These are phyloP conservation scores for Penicillium tannophilum DNA, from an alignment of 495 filamentous ascomycete genomes.

Conservation along the genomic window DNA sequence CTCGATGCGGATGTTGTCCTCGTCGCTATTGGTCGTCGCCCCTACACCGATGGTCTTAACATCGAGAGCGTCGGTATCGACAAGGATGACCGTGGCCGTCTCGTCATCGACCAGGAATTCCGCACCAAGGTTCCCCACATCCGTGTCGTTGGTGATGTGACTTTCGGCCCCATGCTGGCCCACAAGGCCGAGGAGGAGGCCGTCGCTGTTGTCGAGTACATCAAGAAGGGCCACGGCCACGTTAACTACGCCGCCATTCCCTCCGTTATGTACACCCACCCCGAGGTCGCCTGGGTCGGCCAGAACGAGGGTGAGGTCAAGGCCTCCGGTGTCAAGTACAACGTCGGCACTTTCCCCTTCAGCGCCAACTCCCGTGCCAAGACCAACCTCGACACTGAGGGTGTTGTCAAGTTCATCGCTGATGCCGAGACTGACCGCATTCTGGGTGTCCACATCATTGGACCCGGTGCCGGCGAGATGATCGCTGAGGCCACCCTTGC, in stretches of 20 bases:
- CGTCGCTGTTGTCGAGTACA: constrained; percentile 92
- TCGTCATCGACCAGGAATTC: constrained; percentile 98
- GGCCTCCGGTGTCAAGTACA: constrained; percentile 85
- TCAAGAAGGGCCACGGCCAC: constrained; percentile 95
- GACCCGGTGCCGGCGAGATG: constrained; percentile 97
- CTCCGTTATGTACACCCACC: constrained; percentile 98
- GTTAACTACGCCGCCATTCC: constrained; percentile 99
- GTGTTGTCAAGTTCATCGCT: constrained; percentile 94
- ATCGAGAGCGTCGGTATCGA: constrained; percentile 95
- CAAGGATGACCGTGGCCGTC: constrained; percentile 87
- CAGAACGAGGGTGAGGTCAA: constrained; percentile 97
- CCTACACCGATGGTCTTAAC: constrained; percentile 88
- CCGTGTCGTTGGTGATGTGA: constrained; percentile 93
- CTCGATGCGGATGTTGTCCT: constrained; percentile 95
- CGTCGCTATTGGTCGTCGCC: constrained; percentile 92
- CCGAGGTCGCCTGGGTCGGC: constrained; percentile 98
- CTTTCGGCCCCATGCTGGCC: constrained; percentile 98
- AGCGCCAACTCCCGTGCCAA: constrained; percentile 96
- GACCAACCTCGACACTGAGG: constrained; percentile 97
- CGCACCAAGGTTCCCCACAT: constrained; percentile 97
- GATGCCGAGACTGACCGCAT: constrained; percentile 97
- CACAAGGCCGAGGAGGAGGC: constrained; percentile 99
- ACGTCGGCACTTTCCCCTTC: constrained; percentile 92
- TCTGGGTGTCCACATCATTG: constrained; percentile 94
- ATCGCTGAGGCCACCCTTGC: constrained; percentile 96